Base-by-base conservation (phyloP, 1,139 yeast genomes). In the Pichia sp. region DNA sequence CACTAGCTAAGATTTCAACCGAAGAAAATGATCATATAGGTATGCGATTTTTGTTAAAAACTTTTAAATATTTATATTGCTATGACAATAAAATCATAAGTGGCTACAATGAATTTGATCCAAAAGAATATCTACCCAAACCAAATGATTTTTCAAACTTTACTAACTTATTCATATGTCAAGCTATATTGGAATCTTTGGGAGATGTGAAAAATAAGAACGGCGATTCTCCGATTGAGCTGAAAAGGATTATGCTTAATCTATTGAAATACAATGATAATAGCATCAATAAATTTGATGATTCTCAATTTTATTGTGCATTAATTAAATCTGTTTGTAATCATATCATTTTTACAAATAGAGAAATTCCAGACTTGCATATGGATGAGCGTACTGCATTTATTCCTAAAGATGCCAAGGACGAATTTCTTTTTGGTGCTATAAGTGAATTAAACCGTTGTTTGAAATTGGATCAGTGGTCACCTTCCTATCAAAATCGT, bases 231-330 rank as follows among this genome's bases (percentile, higher is more conserved):
- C 96, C 96, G 0, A 54, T 64, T 2, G 79, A 72, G 39, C 73
- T 87, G 8, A 78, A 78, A 55, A 68, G 71, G 35, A 75, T 92
- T 44, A 55, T 94, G 37, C 65, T 89, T 42, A 89, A 83, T 55
- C 65, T 90, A 48, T 69, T 92, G 48, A 76, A 86, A 49, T 90
- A 80, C 64, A 92, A 90, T 59, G 97, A 92, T 56, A 94, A 92
- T 59, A 72, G 87, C 9, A 82, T 76, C 56, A 92, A 94, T 59
- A 71, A 72, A 12, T 92, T 77, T 61, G 79, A 82, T 42, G 98
- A 92, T 60, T 72, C 83, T 39, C 75, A 69, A 55, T 92, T 87
- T 55, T 62, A 89, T 7, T 67, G 81, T 4, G 70, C 70, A 2
- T 64, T 92, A 50, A 71, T 92, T 6, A 63, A 67, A 26, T 70